These are phyloP conservation scores for Knufia petricola DNA, from an alignment of 2,329 filamentous ascomycete species.

Conservation along the genomic window DNA sequence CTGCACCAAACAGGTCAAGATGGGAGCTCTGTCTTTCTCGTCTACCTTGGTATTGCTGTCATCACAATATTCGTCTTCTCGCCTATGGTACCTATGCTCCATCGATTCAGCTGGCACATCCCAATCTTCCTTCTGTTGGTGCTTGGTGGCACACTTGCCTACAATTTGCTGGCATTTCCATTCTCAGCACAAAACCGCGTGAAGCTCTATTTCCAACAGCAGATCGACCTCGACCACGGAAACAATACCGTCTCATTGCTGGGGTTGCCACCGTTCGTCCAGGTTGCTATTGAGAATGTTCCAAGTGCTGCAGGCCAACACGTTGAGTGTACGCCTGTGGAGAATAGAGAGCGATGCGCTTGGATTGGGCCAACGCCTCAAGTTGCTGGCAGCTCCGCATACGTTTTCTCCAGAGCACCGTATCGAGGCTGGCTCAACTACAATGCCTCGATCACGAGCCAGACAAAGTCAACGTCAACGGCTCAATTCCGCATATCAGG, in stretches of 20 bases:
- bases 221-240: conserved; percentile 65
- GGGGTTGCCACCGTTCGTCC: conserved; percentile 59
- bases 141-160: conserved; percentile 66
- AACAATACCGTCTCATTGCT: conserved; percentile 58
- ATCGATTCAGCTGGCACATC: conserved; percentile 74
- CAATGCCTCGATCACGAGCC: conserved; percentile 42
- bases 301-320: conserved; percentile 59
- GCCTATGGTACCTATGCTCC: conserved; percentile 73
- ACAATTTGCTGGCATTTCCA: conserved; percentile 79
- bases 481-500: conserved; percentile 60
- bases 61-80: conserved; percentile 63
- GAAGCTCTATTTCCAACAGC: conserved; percentile 81
- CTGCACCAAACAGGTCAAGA: conserved; percentile 76
- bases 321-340: conserved; percentile 43
- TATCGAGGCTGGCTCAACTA: conserved; percentile 56
- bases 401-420: conserved; percentile 33
- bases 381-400: conserved; percentile 12
- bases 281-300: conserved; percentile 56
- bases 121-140: conserved; percentile 66
- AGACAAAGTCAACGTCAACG: conserved; percentile 35
- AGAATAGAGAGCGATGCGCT: conserved; percentile 49
- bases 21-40: conserved; percentile 60
- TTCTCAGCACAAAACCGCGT: conserved; percentile 71
- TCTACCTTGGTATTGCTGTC: conserved; percentile 60
- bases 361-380: conserved; percentile 60